These are phyloP conservation scores for Strobilomyces echinocephalus DNA, from an alignment of 768 basidiomycete species.

Conservation along the genomic window DNA sequence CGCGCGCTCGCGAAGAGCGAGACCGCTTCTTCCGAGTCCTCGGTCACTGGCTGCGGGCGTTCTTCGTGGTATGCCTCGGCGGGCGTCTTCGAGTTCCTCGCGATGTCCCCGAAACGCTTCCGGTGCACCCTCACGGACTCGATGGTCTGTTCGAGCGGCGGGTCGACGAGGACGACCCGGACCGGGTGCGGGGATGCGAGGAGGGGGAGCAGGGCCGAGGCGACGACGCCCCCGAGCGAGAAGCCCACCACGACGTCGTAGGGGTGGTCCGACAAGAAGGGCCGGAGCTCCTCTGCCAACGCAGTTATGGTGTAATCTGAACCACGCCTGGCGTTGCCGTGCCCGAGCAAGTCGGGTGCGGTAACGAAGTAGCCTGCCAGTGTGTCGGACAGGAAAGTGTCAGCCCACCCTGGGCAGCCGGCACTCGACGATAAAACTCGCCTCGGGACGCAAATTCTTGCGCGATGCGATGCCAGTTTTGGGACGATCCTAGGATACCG, in stretches of 20 bases:
- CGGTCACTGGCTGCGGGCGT: not conserved
- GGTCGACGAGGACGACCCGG: conserved; percentile 19
- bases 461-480: conserved; percentile 14
- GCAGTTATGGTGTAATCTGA: conserved; percentile 13
- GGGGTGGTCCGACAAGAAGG: conserved; percentile 3
- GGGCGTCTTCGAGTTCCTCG: not conserved
- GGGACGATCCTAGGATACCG: conserved; percentile 13
- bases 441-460: conserved; percentile 16
- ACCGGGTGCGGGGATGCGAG: conserved; percentile 7
- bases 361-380: conserved; percentile 20
- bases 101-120: not conserved
- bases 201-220: conserved; percentile 10
- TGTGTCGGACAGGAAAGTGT: not conserved
- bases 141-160: conserved; percentile 8
- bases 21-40: conserved; percentile 6
- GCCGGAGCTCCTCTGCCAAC: conserved; percentile 11
- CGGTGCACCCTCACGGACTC: not conserved
- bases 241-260: conserved; percentile 17
- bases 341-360: conserved; percentile 24
- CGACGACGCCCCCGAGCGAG: conserved; percentile 20
- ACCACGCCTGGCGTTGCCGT: conserved; percentile 6
- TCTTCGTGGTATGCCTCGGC: not conserved
- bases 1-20: not conserved
- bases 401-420: not conserved
- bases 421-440: not conserved